Evolutionary conservation across 2,329 filamentous ascomycete species (phyloP).

Genomic region (Exophiala bonariae): DNA sequence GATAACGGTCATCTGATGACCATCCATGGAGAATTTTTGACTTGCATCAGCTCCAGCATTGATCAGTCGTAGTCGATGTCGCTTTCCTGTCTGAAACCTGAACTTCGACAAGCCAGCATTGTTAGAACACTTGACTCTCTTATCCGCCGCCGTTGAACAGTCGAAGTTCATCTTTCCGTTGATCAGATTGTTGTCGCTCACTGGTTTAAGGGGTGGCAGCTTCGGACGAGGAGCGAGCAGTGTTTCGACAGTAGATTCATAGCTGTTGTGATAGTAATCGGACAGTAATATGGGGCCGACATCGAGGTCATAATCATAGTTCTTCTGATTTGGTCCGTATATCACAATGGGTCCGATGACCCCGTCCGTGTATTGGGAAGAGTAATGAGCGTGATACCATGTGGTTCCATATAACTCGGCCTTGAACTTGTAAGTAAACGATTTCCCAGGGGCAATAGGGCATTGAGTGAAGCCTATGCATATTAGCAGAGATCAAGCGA

Average conservation of each 20-base stretch:
- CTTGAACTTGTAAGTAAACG: slow-evolving; percentile 66
- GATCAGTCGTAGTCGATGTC: slow-evolving; percentile 41
- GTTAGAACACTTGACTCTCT: slow-evolving; percentile 10
- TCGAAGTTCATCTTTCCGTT: slow-evolving; percentile 27
- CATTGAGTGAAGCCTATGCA: slow-evolving; percentile 68
- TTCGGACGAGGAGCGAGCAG: slow-evolving; percentile 7
- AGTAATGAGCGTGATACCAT: slow-evolving; percentile 68
- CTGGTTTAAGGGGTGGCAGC: slow-evolving; percentile 4
- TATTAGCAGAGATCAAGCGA: no score
- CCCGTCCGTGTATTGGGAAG: slow-evolving; percentile 54
- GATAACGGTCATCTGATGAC: slow-evolving; percentile 64
- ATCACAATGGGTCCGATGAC: slow-evolving; percentile 7
- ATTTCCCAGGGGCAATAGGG: slow-evolving; percentile 61
- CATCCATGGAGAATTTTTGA: slow-evolving; percentile 51
- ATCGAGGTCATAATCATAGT: slow-evolving; percentile 9
- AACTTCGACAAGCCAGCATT: slow-evolving; percentile 24
- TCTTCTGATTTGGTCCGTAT: slow-evolving; percentile 3
- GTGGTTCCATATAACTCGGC: slow-evolving; percentile 54
- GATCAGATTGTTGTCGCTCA: slow-evolving; percentile 25
- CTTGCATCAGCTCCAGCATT: slow-evolving; percentile 38
- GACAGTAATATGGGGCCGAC: slow-evolving; percentile 1
- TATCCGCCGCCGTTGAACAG: slow-evolving; percentile 17
- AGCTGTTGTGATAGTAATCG: slow-evolving; percentile 1
- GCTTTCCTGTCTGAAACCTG: slow-evolving; percentile 10
- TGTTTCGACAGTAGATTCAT: background rate